Evolutionary conservation across 164 flowering plant genomes (phyloP), one percentile per base, ranked within the genome.

Genomic region (Vitis vinifera): DNA sequence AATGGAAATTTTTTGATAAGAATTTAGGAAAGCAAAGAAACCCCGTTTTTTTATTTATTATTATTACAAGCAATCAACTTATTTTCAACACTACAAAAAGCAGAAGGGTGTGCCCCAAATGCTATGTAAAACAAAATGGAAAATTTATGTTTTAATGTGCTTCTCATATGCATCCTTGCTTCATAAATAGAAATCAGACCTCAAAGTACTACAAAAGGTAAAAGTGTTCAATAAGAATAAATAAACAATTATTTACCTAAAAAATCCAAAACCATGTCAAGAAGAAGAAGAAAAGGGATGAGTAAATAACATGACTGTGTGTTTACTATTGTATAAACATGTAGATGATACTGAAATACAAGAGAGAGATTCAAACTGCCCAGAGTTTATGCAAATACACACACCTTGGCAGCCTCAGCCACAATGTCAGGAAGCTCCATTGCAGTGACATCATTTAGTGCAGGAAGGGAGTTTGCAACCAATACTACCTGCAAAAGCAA

Each of bases 381-480:
- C n/a, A 47, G 13, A 53, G 53, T 50, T 16, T 10, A 67, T 51
- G 59, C 27, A 29, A 16, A 14, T 23, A 29, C 2, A 71, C 80
- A 71, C 49, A 91, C 99, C 99, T 96, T 96, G 55, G 99, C 98
- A 79, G 99, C 98, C 86, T 91, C 97, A 13, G 99, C 98, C 6
- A 96, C 93, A 75, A 96, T 93, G 61, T 91, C 97, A 37, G 99
- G 99, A 77, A 96, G 82, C 87, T 96, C 99, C 88, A 86, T 89
- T 1, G 99, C 97, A 68, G 98, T 96, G 27, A 91, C 88, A 81
- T 96, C 99, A 77, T 96, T 96, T 65, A 96, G 72, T 13, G 99
- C 98, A 66, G 99, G 98, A 70, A 91, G 93, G 4, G 98, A 93
- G 79, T 96, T 96, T 15, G 95, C 99, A 57, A 93, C 97, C 76